Percentiles rank a stretch among this genome's conserved stretches.
These are phyloP conservation scores for Glutinoglossum americanum DNA, from an alignment of 495 filamentous ascomycete species.

Conservation along the genomic window DNA sequence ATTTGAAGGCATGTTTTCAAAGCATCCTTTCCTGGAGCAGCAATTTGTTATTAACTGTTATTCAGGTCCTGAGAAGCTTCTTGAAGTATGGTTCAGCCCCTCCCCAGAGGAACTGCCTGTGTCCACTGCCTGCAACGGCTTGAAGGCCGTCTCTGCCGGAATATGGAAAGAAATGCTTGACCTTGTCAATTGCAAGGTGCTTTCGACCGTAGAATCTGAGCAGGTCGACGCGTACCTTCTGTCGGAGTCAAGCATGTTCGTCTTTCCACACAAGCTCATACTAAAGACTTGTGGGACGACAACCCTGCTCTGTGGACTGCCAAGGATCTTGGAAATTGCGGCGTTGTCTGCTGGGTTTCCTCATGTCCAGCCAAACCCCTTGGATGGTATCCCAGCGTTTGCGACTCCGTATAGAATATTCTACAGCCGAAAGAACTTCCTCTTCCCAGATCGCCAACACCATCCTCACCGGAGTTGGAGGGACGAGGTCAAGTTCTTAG, in stretches of 20 bases:
- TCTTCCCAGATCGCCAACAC: slow-evolving; percentile 85
- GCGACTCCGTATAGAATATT: slow-evolving; percentile 90
- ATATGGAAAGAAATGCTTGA: slow-evolving; percentile 96
- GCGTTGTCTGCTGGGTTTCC: slow-evolving; percentile 74
- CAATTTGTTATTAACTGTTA: not conserved
- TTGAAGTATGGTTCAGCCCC: slow-evolving; percentile 96
- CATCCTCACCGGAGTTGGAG: slow-evolving; percentile 96
- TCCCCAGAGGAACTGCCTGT: slow-evolving; percentile 51
- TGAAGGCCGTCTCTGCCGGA: slow-evolving; percentile 68
- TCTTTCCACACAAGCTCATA: slow-evolving; percentile 96
- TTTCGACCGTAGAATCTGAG: slow-evolving; percentile 86
- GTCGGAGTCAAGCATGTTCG: slow-evolving; percentile 99
- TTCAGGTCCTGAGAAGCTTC: slow-evolving; percentile 80
- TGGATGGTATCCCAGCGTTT: slow-evolving; percentile 37
- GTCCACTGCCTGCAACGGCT: slow-evolving; percentile 44
- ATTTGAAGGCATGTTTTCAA: slow-evolving; percentile 54
- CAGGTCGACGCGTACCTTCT: slow-evolving; percentile 93
- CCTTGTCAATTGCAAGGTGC: slow-evolving; percentile 92
- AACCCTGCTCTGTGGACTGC: slow-evolving; percentile 72
- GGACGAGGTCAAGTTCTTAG: slow-evolving; percentile 78
- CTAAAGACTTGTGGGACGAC: slow-evolving; percentile 98
- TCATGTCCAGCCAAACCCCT: slow-evolving; percentile 27
- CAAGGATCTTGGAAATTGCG: slow-evolving; percentile 77
- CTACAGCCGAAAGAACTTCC: slow-evolving; percentile 96
- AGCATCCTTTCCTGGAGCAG: not conserved